Evolutionary conservation across 2,329 filamentous ascomycete species (phyloP).

Genomic region (Fusarium sp.): DNA sequence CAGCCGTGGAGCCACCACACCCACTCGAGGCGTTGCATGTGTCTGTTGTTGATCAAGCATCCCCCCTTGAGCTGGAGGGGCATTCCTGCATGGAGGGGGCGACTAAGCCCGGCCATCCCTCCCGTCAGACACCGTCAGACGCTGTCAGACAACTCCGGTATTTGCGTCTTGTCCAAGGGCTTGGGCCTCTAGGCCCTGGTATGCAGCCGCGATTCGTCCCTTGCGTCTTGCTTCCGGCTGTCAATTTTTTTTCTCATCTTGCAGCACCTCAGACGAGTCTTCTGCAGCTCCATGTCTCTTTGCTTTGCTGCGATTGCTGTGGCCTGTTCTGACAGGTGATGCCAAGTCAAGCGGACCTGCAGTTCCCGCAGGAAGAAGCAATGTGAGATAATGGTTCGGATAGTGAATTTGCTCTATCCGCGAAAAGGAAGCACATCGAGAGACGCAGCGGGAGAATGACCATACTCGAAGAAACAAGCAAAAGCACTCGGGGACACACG

Average conservation of each 20-base stretch:
- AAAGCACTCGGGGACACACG: not conserved
- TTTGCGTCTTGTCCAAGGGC: slow-evolving; percentile 26
- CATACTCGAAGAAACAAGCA: slow-evolving; percentile 20
- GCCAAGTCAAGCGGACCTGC: slow-evolving; percentile 2
- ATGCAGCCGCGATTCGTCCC: slow-evolving; percentile 38
- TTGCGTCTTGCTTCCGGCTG: slow-evolving; percentile 34
- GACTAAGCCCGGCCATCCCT: slow-evolving; percentile 38
- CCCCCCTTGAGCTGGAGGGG: slow-evolving; percentile 42
- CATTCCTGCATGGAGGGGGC: slow-evolving; percentile 43
- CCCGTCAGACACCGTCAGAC: slow-evolving; percentile 20
- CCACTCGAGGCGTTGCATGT: slow-evolving; percentile 32
- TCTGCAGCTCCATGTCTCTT: slow-evolving; percentile 12
- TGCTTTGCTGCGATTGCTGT: slow-evolving; percentile 18
- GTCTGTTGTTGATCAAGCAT: slow-evolving; percentile 29
- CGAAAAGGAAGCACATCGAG: slow-evolving; percentile 1
- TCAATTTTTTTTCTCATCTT: slow-evolving; percentile 11
- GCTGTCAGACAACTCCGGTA: slow-evolving; percentile 30
- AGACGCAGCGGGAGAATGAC: not conserved
- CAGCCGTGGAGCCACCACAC: slow-evolving; percentile 38
- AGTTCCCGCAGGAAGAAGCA: slow-evolving; percentile 26
- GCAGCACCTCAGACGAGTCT: slow-evolving; percentile 9
- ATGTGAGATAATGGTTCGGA: slow-evolving; percentile 23
- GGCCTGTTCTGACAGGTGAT: slow-evolving; percentile 15
- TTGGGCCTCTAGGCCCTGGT: slow-evolving; percentile 33
- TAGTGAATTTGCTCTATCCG: not conserved